phyloP scores from a whole-genome alignment of 257 asterid species.

The Solanum lignicaule region DNA sequence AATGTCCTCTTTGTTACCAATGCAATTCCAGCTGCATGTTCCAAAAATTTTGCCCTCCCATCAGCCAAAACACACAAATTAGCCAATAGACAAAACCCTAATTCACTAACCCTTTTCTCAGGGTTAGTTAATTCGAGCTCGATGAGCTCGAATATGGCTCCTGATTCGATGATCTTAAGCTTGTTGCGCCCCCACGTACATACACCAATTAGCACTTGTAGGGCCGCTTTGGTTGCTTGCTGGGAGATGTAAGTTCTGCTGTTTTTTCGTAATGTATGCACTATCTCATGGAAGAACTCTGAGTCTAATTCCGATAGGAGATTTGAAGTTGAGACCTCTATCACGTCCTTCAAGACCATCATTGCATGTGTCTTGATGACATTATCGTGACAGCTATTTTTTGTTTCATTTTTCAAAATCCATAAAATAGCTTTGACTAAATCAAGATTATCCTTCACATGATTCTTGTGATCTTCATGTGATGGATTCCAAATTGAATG shows the following conservation, averaged over 20 bases:
- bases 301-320: conserved; percentile 14
- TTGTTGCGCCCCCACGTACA: conserved; percentile 37
- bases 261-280: background rate
- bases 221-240: conserved; percentile 17
- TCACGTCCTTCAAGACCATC: conserved; percentile 5
- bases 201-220: conserved; percentile 20
- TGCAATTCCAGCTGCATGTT: conserved; percentile 47
- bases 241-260: background rate
- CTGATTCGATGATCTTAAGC: conserved; percentile 28
- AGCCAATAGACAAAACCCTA: conserved; percentile 29
- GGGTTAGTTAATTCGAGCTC: conserved; percentile 29
- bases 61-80: conserved; percentile 44
- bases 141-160: conserved; percentile 23
- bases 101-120: conserved; percentile 36
- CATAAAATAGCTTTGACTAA: conserved; percentile 26
- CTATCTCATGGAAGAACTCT: conserved; percentile 11
- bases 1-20: conserved; percentile 36
- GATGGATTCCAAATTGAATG: conserved; percentile 5
- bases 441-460: conserved; percentile 16
- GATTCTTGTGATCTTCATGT: background rate
- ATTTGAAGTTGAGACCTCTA: background rate
- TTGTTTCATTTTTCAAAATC: conserved; percentile 6
- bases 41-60: conserved; percentile 48
- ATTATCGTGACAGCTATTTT: background rate
- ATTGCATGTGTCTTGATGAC: conserved; percentile 21